Percentiles rank a stretch among this genome's conserved stretches.
Conservation (phyloP, 169 alveolate genomes). For the Besnoitia besnoiti region DNA sequence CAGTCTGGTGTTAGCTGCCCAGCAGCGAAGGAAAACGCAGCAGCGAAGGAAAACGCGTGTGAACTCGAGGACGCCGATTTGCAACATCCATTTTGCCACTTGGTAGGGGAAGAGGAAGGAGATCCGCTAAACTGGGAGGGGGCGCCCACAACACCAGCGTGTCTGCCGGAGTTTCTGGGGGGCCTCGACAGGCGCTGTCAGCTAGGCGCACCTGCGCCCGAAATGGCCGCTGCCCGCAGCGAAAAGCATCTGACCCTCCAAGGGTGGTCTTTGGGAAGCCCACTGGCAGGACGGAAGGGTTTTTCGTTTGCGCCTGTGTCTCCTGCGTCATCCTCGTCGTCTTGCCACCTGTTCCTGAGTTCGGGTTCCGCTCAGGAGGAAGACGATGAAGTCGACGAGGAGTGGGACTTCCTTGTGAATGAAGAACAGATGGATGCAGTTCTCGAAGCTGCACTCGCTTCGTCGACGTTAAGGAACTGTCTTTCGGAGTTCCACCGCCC, state of each 20-base stretch:
- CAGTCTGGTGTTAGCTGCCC: not conserved
- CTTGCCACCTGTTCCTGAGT: not conserved
- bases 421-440: not conserved
- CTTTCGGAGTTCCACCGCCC: not conserved
- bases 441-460: not conserved
- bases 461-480: not conserved
- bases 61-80: too few species aligned
- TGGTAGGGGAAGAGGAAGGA: not conserved
- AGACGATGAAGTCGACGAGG: not conserved
- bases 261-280: too few species aligned
- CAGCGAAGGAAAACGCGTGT: not conserved
- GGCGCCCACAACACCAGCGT: not conserved
- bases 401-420: not conserved
- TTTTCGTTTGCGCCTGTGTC: not conserved
- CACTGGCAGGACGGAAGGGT: not conserved
- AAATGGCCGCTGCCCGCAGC: not conserved
- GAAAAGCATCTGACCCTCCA: too few species aligned
- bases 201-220: not conserved
- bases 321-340: not conserved
- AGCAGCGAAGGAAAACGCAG: not conserved
- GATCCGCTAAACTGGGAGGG: not conserved
- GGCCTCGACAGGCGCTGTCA: not conserved
- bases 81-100: not conserved
- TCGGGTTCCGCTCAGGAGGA: not conserved
- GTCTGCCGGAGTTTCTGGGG: too few species aligned